phyloP scores from a whole-genome alignment of 2,329 filamentous ascomycete species.

The Emmonsiellopsis sp. region DNA sequence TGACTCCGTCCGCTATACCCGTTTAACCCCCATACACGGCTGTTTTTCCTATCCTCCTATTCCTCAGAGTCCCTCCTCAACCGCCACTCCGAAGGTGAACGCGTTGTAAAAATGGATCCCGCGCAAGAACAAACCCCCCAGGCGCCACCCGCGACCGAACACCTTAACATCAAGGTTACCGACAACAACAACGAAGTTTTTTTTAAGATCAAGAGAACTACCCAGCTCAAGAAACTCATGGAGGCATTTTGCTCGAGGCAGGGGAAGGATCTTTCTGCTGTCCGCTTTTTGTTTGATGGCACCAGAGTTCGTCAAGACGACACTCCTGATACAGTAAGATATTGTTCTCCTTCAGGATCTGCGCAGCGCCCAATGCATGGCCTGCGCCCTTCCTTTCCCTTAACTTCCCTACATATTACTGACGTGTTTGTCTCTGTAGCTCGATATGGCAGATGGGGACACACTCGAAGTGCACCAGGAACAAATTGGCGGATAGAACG shows the following conservation, averaged over 20 bases:
- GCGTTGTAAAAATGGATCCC: too few species aligned
- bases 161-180: conserved; percentile 98
- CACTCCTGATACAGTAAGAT: conserved; percentile 77
- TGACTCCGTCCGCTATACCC: too few species aligned
- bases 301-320: conserved; percentile 80
- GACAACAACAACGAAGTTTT: conserved; percentile 99
- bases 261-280: conserved; percentile 73
- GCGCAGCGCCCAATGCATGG: background rate
- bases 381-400: conserved; percentile 1
- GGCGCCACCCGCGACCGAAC: conserved; percentile 50
- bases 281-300: conserved; percentile 95
- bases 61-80: too few species aligned
- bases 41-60: too few species aligned
- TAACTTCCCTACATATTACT: conserved; percentile 1
- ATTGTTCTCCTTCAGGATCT: conserved; percentile 16
- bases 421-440: conserved; percentile 41
- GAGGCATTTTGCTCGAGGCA: conserved; percentile 94
- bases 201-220: conserved; percentile 98
- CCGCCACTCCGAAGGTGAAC: too few species aligned
- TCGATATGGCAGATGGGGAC: conserved; percentile 94
- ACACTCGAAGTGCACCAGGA: conserved; percentile 97
- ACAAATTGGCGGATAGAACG: conserved; percentile 67
- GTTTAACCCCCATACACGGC: too few species aligned
- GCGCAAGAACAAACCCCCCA: background rate
- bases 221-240: conserved; percentile 96